These are phyloP conservation scores for Phytophthora boehmeriae DNA, from an alignment of 352 stramenopile genomes.

Conservation along the genomic window DNA sequence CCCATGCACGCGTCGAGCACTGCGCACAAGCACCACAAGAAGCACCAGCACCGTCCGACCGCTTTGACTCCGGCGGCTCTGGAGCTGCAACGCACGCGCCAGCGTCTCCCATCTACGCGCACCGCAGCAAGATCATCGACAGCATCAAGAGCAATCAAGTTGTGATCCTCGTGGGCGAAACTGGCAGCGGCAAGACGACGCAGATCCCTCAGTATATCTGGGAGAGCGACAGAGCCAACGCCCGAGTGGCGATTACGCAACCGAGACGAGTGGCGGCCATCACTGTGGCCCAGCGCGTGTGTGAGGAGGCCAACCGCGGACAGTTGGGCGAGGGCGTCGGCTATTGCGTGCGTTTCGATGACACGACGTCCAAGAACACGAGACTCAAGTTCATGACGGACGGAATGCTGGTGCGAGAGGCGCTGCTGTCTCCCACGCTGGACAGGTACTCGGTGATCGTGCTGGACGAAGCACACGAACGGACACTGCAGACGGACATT, in stretches of 20 bases:
- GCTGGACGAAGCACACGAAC: slow-evolving; percentile 89
- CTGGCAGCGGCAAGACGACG: slow-evolving; percentile 91
- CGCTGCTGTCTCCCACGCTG: slow-evolving; percentile 72
- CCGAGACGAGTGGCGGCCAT: slow-evolving; percentile 83
- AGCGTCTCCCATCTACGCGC: slow-evolving; percentile 75
- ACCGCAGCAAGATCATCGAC: slow-evolving; percentile 74
- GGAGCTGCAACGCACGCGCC: slow-evolving; percentile 63
- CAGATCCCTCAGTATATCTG: slow-evolving; percentile 91
- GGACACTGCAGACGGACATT: slow-evolving; percentile 91
- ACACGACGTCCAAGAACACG: slow-evolving; percentile 88
- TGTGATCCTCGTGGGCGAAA: slow-evolving; percentile 90
- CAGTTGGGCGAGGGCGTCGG: slow-evolving; percentile 78
- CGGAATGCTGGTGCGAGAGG: slow-evolving; percentile 92
- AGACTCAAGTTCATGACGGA: slow-evolving; percentile 95
- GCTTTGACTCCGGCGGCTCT: slow-evolving; percentile 19
- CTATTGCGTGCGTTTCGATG: slow-evolving; percentile 95
- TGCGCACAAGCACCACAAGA: slow-evolving; percentile 33
- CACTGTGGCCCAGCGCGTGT: slow-evolving; percentile 83
- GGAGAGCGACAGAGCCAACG: slow-evolving; percentile 52
- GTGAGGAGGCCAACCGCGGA: slow-evolving; percentile 59
- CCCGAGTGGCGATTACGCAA: slow-evolving; percentile 82
- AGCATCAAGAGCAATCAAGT: slow-evolving; percentile 70
- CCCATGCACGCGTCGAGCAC: neutral
- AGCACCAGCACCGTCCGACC: slow-evolving; percentile 25
- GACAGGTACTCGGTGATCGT: slow-evolving; percentile 84